Evolutionary conservation across 2,329 filamentous ascomycete genomes (phyloP).

Genomic region (Graphiopsis chlorocephala): DNA sequence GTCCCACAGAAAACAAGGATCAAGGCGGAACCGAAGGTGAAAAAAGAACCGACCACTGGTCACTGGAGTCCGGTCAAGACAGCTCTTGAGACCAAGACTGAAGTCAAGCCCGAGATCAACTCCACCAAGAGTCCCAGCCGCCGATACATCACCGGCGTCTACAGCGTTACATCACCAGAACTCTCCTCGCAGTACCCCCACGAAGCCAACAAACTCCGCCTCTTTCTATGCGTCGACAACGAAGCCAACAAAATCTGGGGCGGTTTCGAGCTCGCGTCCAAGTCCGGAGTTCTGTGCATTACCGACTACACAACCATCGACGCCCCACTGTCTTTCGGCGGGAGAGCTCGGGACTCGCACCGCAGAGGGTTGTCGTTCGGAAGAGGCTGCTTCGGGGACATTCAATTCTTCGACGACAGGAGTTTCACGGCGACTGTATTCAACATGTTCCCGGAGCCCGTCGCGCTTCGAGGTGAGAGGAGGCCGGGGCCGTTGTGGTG

Average conservation of each 20-base stretch:
- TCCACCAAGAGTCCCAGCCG: slow-evolving; percentile 12
- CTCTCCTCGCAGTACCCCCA: slow-evolving; percentile 22
- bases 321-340: slow-evolving; percentile 25
- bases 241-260: slow-evolving; percentile 45
- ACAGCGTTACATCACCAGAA: slow-evolving; percentile 37
- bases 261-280: slow-evolving; percentile 43
- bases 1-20: neutral
- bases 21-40: slow-evolving; percentile 14
- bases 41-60: neutral
- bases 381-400: slow-evolving; percentile 34
- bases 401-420: slow-evolving; percentile 28
- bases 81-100: slow-evolving; percentile 14
- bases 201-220: slow-evolving; percentile 28
- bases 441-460: slow-evolving; percentile 27
- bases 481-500: slow-evolving; percentile 24
- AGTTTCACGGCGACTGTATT: slow-evolving; percentile 26
- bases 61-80: neutral
- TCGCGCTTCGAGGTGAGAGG: slow-evolving; percentile 32
- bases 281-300: slow-evolving; percentile 45
- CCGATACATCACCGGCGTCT: slow-evolving; percentile 44
- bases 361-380: slow-evolving; percentile 31
- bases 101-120: slow-evolving; percentile 21
- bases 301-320: slow-evolving; percentile 25
- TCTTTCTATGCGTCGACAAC: slow-evolving; percentile 40
- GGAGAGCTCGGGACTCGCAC: slow-evolving; percentile 34